Evolutionary conservation across 768 basidiomycete genomes (phyloP).

Genomic region (Naematelia encephala): DNA sequence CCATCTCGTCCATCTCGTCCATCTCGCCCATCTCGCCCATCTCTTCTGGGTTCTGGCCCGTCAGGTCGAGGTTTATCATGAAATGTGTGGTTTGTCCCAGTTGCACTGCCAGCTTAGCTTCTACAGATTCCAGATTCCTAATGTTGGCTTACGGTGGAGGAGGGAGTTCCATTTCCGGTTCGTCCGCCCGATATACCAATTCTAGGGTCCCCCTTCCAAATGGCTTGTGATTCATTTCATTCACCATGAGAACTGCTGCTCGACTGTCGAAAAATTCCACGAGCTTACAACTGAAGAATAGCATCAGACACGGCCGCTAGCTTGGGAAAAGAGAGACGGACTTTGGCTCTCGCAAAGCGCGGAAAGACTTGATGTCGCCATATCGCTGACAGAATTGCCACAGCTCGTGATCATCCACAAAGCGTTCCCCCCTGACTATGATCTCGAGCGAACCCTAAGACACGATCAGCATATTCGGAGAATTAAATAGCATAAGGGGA

Average conservation of each 20-base stretch:
- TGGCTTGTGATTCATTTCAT: constrained; percentile 72
- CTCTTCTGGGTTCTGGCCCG: not conserved
- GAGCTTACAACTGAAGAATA: constrained; percentile 65
- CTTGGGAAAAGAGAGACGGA: constrained; percentile 60
- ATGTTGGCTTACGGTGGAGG: constrained; percentile 53
- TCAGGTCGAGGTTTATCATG: constrained; percentile 11
- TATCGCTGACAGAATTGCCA: constrained; percentile 80
- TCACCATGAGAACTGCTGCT: constrained; percentile 75
- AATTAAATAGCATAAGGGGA: not conserved
- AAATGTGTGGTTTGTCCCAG: constrained; percentile 11
- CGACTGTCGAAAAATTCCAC: constrained; percentile 86
- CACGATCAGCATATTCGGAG: not conserved
- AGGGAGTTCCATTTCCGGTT: constrained; percentile 58
- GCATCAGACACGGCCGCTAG: constrained; percentile 27
- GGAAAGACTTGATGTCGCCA: constrained; percentile 82
- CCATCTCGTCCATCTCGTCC: not conserved
- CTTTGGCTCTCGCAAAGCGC: constrained; percentile 50
- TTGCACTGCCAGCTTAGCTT: constrained; percentile 11
- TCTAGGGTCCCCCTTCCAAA: constrained; percentile 84
- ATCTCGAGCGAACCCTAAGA: constrained; percentile 77
- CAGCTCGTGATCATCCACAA: constrained; percentile 80
- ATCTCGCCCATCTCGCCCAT: not conserved
- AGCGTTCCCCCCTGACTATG: constrained; percentile 65
- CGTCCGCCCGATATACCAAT: constrained; percentile 80
- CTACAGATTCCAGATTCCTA: no score